Conservation (phyloP, 805 yeast species). For the Candida nanaspora region DNA sequence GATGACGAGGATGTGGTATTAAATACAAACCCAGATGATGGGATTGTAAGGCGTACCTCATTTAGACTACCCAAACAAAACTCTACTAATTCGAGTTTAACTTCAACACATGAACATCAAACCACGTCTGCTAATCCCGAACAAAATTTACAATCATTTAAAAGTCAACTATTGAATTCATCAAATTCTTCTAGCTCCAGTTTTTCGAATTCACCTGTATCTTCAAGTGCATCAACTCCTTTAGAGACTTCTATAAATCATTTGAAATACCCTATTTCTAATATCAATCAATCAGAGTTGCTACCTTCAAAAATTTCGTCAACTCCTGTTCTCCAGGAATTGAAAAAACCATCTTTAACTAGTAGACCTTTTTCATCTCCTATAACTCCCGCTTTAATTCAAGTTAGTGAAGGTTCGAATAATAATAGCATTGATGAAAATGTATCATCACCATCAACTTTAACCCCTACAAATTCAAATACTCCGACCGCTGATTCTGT, state of each 20-base stretch:
- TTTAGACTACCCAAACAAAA: constrained; percentile 16
- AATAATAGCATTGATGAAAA: no score
- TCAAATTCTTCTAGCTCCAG: not conserved
- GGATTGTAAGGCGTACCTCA: constrained; percentile 17
- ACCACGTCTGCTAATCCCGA: not conserved
- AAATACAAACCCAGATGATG: constrained; percentile 2
- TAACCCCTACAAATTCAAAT: no score
- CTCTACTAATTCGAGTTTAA: not conserved
- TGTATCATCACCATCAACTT: no score
- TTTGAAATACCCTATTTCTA: no score
- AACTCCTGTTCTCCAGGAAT: no score
- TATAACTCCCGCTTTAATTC: constrained; percentile 6
- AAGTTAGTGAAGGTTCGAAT: no score
- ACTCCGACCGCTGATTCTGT: not conserved
- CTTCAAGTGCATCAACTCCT: not conserved
- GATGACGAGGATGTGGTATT: not conserved
- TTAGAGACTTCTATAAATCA: not conserved
- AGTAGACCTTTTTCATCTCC: constrained; percentile 1
- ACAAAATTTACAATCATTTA: not conserved
- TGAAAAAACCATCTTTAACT: no score
- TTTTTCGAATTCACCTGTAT: not conserved
- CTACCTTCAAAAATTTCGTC: no score
- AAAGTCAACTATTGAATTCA: no score
- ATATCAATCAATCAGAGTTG: no score
- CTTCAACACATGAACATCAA: not conserved